These are phyloP conservation scores for Cladorrhinum sp. DNA, from an alignment of 2,329 filamentous ascomycete species.

Conservation along the genomic window DNA sequence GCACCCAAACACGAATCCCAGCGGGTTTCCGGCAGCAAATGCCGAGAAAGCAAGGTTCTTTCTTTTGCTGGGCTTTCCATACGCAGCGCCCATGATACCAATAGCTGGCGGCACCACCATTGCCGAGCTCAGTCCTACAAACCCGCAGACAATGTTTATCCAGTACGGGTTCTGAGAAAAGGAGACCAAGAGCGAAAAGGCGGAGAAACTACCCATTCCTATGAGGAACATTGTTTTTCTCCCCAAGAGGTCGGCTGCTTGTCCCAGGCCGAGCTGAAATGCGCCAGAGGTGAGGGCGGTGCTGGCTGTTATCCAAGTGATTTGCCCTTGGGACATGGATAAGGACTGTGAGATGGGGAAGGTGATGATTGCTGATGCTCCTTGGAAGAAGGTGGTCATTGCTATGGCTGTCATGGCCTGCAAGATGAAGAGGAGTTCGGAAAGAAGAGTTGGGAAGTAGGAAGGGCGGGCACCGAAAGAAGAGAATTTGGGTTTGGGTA, in stretches of 20 bases:
- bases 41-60: conserved; percentile 65
- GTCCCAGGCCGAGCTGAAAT: conserved; percentile 64
- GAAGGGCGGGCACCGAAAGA: conserved; percentile 43
- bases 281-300: conserved; percentile 60
- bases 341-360: conserved; percentile 58
- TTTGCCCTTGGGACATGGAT: conserved; percentile 61
- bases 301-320: conserved; percentile 66
- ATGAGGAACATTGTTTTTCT: conserved; percentile 57
- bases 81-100: conserved; percentile 61
- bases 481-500: too few species aligned
- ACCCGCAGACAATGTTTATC: conserved; percentile 60
- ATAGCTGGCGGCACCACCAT: conserved; percentile 62
- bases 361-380: conserved; percentile 59
- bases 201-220: conserved; percentile 57
- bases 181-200: conserved; percentile 55
- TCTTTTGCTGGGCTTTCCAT: conserved; percentile 56
- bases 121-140: conserved; percentile 63
- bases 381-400: conserved; percentile 57
- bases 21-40: conserved; percentile 45
- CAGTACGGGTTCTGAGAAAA: conserved; percentile 58
- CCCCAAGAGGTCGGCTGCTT: conserved; percentile 64
- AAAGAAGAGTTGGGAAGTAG: conserved; percentile 60
- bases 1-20: conserved; percentile 42
- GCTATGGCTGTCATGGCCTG: conserved; percentile 66
- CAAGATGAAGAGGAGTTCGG: conserved; percentile 63